Evolutionary conservation across 1,284 basidiomycete genomes (phyloP).

Genomic region (Microbotryum silenes-acaulis): DNA sequence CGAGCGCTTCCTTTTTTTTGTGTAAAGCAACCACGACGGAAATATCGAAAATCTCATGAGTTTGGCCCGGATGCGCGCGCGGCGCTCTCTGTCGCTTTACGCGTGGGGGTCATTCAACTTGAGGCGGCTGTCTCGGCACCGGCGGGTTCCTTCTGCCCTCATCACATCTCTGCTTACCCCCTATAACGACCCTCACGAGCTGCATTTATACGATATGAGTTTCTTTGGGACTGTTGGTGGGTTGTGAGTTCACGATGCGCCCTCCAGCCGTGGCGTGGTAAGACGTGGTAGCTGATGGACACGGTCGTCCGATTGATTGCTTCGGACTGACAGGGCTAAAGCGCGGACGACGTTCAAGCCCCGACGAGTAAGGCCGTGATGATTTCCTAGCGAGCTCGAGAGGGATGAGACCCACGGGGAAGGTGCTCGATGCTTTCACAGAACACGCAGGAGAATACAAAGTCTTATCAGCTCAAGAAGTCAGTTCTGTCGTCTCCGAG

Average conservation of each 20-base stretch:
- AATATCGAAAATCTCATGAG: too few relatives aligned
- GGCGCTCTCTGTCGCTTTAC: too few relatives aligned
- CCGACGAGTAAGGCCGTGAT: not conserved
- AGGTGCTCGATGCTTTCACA: too few relatives aligned
- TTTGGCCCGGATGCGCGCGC: too few relatives aligned
- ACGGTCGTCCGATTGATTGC: not conserved
- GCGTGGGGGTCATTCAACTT: too few relatives aligned
- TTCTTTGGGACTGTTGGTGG: constrained; percentile 24
- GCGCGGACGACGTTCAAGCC: constrained; percentile 24
- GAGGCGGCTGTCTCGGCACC: not conserved
- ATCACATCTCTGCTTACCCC: not conserved
- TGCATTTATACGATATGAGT: constrained; percentile 2
- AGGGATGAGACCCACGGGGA: not conserved
- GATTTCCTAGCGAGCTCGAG: not conserved
- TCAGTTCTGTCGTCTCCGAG: constrained; percentile 5
- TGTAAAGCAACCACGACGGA: too few relatives aligned
- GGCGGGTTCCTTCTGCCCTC: not conserved
- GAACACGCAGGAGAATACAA: constrained; percentile 15
- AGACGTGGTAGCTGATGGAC: not conserved
- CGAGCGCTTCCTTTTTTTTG: too few relatives aligned
- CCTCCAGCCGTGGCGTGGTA: not conserved
- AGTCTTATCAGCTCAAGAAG: constrained; percentile 36
- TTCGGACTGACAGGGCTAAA: constrained; percentile 11
- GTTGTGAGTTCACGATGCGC: constrained; percentile 3
- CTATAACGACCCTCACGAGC: not conserved